phyloP scores from a whole-genome alignment of 2,329 filamentous ascomycete species.

The Sporothrix pallida region DNA sequence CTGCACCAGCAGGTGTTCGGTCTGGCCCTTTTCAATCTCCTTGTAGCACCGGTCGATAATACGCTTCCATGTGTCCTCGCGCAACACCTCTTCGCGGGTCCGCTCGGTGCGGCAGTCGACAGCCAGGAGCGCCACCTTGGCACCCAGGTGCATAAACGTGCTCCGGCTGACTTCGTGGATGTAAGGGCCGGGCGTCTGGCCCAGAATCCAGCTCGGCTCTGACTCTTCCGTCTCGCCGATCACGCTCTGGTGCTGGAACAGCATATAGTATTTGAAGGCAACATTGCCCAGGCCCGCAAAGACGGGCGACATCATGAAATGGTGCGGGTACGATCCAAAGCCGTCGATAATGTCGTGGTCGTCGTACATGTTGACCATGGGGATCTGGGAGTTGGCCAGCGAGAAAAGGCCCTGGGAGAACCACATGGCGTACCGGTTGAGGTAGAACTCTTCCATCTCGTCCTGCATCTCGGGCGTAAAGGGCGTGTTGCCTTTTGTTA shows the following conservation, averaged over 20 bases:
- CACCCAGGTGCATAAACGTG: slow-evolving; percentile 82
- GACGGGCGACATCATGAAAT: slow-evolving; percentile 88
- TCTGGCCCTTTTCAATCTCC: slow-evolving; percentile 82
- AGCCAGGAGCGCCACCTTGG: slow-evolving; percentile 79
- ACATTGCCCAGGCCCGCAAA: slow-evolving; percentile 89
- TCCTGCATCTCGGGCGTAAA: slow-evolving; percentile 84
- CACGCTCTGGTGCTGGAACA: slow-evolving; percentile 96
- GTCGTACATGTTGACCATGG: slow-evolving; percentile 98
- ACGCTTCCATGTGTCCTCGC: slow-evolving; percentile 80
- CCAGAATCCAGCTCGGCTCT: slow-evolving; percentile 92
- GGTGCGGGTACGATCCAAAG: slow-evolving; percentile 89
- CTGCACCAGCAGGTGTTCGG: slow-evolving; percentile 87
- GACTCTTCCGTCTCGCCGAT: slow-evolving; percentile 77
- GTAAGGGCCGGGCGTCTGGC: slow-evolving; percentile 80
- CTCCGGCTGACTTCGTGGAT: slow-evolving; percentile 86
- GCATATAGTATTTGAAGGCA: slow-evolving; percentile 98
- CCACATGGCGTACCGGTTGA: slow-evolving; percentile 90
- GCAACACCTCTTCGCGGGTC: slow-evolving; percentile 79
- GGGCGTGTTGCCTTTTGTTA: slow-evolving; percentile 77
- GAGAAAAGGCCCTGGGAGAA: slow-evolving; percentile 94
- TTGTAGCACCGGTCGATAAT: slow-evolving; percentile 84
- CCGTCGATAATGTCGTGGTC: slow-evolving; percentile 93
- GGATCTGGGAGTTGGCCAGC: slow-evolving; percentile 92
- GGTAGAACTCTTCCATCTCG: slow-evolving; percentile 86
- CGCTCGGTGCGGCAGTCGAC: slow-evolving; percentile 92